Evolutionary conservation across 1,284 basidiomycete species (phyloP).

Genomic region (Gymnopus androsaceus): DNA sequence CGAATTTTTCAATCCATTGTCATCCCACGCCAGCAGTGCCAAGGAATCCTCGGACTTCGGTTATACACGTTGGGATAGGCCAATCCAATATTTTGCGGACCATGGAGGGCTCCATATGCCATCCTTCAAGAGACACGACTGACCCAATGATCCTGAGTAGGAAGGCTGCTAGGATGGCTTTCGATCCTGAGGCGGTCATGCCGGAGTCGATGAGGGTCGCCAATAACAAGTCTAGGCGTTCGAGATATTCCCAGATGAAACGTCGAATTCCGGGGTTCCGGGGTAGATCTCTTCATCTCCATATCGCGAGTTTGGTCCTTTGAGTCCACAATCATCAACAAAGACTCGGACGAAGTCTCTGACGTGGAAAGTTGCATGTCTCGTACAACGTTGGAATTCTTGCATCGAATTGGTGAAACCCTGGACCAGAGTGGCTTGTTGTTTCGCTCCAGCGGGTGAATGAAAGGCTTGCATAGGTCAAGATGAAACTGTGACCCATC

Average conservation of each 20-base stretch:
- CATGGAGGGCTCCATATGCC: too few species aligned
- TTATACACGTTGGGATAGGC: too few species aligned
- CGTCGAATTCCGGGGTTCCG: slow-evolving; percentile 22
- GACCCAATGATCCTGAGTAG: too few species aligned
- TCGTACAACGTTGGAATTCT: slow-evolving; percentile 25
- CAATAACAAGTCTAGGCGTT: slow-evolving; percentile 18
- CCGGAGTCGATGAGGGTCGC: not conserved
- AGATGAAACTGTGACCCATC: slow-evolving; percentile 29
- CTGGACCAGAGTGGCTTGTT: slow-evolving; percentile 12
- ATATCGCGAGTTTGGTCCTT: slow-evolving; percentile 27
- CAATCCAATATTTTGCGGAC: too few species aligned
- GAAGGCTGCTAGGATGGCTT: not conserved
- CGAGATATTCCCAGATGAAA: slow-evolving; percentile 27
- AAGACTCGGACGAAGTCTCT: slow-evolving; percentile 20
- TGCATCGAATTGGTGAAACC: too few species aligned
- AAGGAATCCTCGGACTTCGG: too few species aligned
- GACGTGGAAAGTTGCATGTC: slow-evolving; percentile 27
- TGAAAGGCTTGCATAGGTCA: slow-evolving; percentile 22
- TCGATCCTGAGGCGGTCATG: not conserved
- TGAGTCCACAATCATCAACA: slow-evolving; percentile 31
- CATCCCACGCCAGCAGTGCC: too few species aligned
- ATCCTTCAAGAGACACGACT: too few species aligned
- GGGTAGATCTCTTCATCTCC: slow-evolving; percentile 15
- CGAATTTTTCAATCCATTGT: too few species aligned
- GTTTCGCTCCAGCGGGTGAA: slow-evolving; percentile 8